Evolutionary conservation across 2,329 filamentous ascomycete species (phyloP).

Genomic region (Knoxdaviesia proteae): DNA sequence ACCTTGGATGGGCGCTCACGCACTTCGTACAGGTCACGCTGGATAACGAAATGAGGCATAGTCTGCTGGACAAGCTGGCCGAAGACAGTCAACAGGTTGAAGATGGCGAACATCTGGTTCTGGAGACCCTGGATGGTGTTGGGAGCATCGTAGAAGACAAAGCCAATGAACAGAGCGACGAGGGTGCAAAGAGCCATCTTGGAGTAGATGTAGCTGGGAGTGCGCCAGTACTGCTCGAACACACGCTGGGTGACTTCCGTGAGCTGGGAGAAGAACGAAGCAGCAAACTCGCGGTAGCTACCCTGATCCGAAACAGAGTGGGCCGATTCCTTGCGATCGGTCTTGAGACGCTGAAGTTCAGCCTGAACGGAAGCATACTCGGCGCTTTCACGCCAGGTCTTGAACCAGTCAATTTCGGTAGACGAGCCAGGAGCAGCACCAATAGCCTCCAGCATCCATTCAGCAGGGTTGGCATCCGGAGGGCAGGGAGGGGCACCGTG

Average conservation of each 20-base stretch:
- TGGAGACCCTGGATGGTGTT: slow-evolving; percentile 59
- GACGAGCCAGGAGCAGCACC: slow-evolving; percentile 42
- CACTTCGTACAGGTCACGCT: slow-evolving; percentile 65
- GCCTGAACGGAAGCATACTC: slow-evolving; percentile 33
- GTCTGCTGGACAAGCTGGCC: slow-evolving; percentile 60
- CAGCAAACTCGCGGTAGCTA: slow-evolving; percentile 58
- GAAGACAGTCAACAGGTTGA: slow-evolving; percentile 68
- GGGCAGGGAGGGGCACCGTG: slow-evolving; percentile 48
- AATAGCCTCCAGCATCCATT: slow-evolving; percentile 53
- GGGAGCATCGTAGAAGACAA: slow-evolving; percentile 55
- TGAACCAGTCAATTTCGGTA: slow-evolving; percentile 44
- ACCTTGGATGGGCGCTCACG: slow-evolving; percentile 69
- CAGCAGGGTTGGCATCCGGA: slow-evolving; percentile 53
- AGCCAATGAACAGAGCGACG: slow-evolving; percentile 57
- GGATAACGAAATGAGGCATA: slow-evolving; percentile 72
- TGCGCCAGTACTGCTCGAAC: slow-evolving; percentile 85
- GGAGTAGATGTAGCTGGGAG: slow-evolving; percentile 72
- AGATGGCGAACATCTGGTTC: slow-evolving; percentile 73
- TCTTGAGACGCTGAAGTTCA: slow-evolving; percentile 36
- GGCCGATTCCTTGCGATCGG: slow-evolving; percentile 17
- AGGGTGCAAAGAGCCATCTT: slow-evolving; percentile 49
- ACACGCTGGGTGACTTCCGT: slow-evolving; percentile 49
- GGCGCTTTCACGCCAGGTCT: slow-evolving; percentile 36
- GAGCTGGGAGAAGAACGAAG: slow-evolving; percentile 49
- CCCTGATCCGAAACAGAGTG: slow-evolving; percentile 14